These are phyloP conservation scores for Paraglomus occultum DNA, from an alignment of 192 early-diverging fungal genomes.

Conservation along the genomic window DNA sequence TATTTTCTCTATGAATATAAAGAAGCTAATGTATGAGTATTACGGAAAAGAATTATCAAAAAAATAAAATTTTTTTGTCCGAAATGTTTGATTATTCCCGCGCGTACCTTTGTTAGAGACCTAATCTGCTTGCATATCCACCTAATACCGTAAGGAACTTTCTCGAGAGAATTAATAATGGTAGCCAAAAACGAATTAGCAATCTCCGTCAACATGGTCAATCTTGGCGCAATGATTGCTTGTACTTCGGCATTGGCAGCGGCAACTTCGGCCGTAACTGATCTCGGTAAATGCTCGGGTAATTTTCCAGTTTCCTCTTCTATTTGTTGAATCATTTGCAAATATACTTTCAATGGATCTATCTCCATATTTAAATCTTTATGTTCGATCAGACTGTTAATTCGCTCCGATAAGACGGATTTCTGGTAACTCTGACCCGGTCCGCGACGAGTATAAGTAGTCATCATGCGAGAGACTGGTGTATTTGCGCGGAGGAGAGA, in stretches of 20 bases:
- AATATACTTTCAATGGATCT: conserved; percentile 89
- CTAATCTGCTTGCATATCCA: conserved; percentile 99
- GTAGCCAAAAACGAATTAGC: conserved; percentile 82
- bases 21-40: not conserved
- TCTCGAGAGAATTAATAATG: conserved; percentile 77
- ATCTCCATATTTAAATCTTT: conserved; percentile 89
- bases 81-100: conserved; percentile 10
- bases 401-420: conserved; percentile 75
- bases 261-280: conserved; percentile 81
- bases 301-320: conserved; percentile 61
- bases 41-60: not conserved
- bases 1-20: conserved; percentile 65
- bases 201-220: conserved; percentile 83
- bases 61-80: too few relatives aligned
- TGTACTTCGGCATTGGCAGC: conserved; percentile 80
- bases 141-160: conserved; percentile 93
- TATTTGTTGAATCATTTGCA: conserved; percentile 77
- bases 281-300: conserved; percentile 64
- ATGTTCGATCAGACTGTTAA: conserved; percentile 76
- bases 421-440: conserved; percentile 93
- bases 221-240: conserved; percentile 76
- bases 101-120: conserved; percentile 72
- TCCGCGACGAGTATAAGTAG: conserved; percentile 91
- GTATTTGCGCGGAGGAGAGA: conserved; percentile 92
- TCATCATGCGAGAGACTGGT: conserved; percentile 97